phyloP scores from a whole-genome alignment of 2,329 filamentous ascomycete genomes.

The Fusarium sp. region DNA sequence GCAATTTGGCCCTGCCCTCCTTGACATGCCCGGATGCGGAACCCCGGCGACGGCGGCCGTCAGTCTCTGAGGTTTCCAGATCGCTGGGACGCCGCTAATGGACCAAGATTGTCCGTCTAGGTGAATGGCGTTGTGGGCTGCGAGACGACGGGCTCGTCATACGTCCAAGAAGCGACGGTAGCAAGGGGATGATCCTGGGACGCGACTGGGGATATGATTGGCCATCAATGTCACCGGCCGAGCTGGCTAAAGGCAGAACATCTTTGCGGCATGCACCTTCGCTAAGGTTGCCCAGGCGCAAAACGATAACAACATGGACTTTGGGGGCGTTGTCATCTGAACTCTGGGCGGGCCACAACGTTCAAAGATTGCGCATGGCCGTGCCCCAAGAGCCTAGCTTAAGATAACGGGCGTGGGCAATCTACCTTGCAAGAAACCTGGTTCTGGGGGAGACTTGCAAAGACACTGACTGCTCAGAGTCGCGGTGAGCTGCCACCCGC shows the following conservation, averaged over 20 bases:
- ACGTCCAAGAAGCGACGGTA: conserved; percentile 16
- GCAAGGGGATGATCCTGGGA: conserved; percentile 11
- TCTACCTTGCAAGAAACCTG: neutral
- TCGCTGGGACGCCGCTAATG: conserved; percentile 46
- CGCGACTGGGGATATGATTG: neutral
- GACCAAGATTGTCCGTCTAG: conserved; percentile 26
- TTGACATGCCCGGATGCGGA: conserved; percentile 17
- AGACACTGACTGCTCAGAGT: neutral
- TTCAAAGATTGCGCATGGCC: neutral
- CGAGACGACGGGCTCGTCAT: conserved; percentile 32
- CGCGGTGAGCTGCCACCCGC: conserved; percentile 33
- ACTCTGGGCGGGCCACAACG: neutral
- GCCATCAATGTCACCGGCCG: neutral
- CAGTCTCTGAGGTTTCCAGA: conserved; percentile 42
- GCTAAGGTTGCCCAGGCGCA: neutral
- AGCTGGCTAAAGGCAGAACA: conserved; percentile 8
- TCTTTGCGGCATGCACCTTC: neutral
- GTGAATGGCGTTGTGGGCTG: conserved; percentile 30
- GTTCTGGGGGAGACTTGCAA: neutral
- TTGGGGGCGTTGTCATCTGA: neutral
- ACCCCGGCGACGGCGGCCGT: conserved; percentile 35
- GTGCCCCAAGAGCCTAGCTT: neutral
- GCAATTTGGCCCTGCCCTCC: conserved; percentile 28
- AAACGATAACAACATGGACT: neutral
- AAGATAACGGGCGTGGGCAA: neutral